These are phyloP conservation scores for Ogataea dorogensis DNA, from an alignment of 805 yeast genomes.

Conservation along the genomic window DNA sequence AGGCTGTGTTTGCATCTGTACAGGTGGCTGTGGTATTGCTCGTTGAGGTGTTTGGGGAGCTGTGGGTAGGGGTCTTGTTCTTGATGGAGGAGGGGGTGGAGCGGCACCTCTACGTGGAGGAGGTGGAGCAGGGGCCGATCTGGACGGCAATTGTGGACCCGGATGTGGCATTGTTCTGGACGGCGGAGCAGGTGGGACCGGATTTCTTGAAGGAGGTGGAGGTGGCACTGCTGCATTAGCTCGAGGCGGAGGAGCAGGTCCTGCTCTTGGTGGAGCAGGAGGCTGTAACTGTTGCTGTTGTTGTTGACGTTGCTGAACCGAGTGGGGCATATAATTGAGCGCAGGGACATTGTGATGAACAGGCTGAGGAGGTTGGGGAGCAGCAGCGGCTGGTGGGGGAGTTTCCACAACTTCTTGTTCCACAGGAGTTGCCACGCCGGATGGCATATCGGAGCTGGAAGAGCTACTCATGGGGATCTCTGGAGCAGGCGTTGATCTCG, in stretches of 20 bases:
- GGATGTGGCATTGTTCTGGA: constrained; percentile 25
- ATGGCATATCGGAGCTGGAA: constrained; percentile 4
- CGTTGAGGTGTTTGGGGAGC: constrained; percentile 11
- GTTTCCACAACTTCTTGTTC: not conserved
- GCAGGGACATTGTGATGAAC: constrained; percentile 31
- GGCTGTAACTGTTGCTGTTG: too few relatives aligned
- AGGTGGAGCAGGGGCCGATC: constrained; percentile 36
- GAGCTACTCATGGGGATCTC: constrained; percentile 10
- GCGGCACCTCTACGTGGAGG: constrained; percentile 37
- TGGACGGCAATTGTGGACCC: constrained; percentile 20
- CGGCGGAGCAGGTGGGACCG: constrained; percentile 34
- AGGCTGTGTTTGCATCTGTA: constrained; percentile 15
- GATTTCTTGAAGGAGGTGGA: constrained; percentile 32
- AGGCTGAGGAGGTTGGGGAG: constrained; percentile 6
- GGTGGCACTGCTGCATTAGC: constrained; percentile 27
- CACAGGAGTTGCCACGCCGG: constrained; percentile 7
- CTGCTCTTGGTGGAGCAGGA: constrained; percentile 12
- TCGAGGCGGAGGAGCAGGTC: constrained; percentile 28
- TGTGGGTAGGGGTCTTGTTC: constrained; percentile 19
- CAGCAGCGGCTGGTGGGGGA: not conserved
- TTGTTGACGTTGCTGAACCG: constrained; percentile 10
- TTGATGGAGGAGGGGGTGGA: constrained; percentile 48
- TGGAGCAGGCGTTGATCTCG: constrained; percentile 14
- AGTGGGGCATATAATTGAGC: constrained; percentile 17
- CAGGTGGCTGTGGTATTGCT: constrained; percentile 9